A percentile compares a stretch with the other conserved stretches of the same genome.
Evolutionary conservation across 495 filamentous ascomycete species (phyloP).

Genomic region (Paragyromitra xinjiangensis): DNA sequence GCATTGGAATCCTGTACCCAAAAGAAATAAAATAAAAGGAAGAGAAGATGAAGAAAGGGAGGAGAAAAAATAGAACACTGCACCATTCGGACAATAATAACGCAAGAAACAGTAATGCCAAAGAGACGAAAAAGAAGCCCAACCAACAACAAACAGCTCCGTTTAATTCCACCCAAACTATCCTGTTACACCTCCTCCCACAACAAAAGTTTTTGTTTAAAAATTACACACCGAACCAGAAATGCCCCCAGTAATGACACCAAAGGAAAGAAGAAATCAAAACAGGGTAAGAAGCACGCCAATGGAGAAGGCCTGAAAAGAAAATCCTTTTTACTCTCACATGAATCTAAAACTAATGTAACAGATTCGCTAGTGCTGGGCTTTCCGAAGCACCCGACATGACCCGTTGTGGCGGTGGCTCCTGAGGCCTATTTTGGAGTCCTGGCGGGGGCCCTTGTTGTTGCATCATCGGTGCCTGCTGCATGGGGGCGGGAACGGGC

Average conservation of each 20-base stretch:
- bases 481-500: conserved; percentile 41
- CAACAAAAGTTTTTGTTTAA: conserved; percentile 38
- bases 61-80: not conserved
- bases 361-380: conserved; percentile 57
- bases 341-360: conserved; percentile 47
- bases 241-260: conserved; percentile 36
- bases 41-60: not conserved
- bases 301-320: conserved; percentile 13
- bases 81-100: conserved; percentile 9
- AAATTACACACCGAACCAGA: conserved; percentile 50
- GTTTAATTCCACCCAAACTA: conserved; percentile 35
- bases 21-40: not conserved
- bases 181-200: conserved; percentile 23
- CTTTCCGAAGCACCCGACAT: conserved; percentile 57
- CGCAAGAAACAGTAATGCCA: conserved; percentile 1
- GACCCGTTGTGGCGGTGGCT: conserved; percentile 46
- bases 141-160: conserved; percentile 25
- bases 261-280: conserved; percentile 28
- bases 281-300: conserved; percentile 34
- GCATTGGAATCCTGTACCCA: conserved; percentile 15
- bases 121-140: conserved; percentile 8
- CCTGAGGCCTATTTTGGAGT: conserved; percentile 45
- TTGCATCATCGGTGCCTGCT: conserved; percentile 46
- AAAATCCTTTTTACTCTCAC: conserved; percentile 39
- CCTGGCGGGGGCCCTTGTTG: conserved; percentile 44